These are phyloP conservation scores for Santalum album DNA, from an alignment of 164 flowering plant genomes.

Conservation along the genomic window DNA sequence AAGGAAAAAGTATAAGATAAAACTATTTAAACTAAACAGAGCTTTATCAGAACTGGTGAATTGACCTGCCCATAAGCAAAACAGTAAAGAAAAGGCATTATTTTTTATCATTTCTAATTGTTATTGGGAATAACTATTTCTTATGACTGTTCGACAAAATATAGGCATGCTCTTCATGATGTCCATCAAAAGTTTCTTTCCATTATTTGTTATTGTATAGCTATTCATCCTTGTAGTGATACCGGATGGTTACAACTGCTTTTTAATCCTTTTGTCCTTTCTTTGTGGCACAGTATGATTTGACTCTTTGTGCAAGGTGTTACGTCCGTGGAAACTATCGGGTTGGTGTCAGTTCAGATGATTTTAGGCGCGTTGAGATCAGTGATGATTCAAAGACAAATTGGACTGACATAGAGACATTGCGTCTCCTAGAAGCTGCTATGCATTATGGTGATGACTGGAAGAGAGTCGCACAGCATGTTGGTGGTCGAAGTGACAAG, in stretches of 20 bases:
- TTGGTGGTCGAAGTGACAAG: constrained; percentile 69
- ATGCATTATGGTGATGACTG: constrained; percentile 90
- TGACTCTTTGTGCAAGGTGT: constrained; percentile 88
- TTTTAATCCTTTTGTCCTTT: neutral
- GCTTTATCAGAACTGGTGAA: no score
- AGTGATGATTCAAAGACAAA: constrained; percentile 60
- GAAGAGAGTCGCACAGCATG: constrained; percentile 84
- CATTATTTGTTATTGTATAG: no score
- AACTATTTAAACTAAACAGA: no score
- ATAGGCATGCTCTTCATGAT: no score
- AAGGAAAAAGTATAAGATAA: no score
- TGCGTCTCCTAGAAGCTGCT: constrained; percentile 83
- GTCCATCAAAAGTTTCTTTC: no score
- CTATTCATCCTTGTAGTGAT: no score
- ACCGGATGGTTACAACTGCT: constrained; percentile 1
- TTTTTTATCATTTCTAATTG: no score
- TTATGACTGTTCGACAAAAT: no score
- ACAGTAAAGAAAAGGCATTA: no score
- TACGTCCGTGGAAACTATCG: constrained; percentile 73
- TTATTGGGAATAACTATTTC: no score
- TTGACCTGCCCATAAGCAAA: no score
- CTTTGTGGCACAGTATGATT: constrained; percentile 46
- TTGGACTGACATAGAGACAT: constrained; percentile 79
- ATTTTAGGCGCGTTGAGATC: constrained; percentile 83
- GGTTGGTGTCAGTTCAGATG: constrained; percentile 51